Evolutionary conservation across 352 stramenopile species (phyloP), one percentile per base, ranked within the genome.

Genomic region (Phytophthora pluvialis): DNA sequence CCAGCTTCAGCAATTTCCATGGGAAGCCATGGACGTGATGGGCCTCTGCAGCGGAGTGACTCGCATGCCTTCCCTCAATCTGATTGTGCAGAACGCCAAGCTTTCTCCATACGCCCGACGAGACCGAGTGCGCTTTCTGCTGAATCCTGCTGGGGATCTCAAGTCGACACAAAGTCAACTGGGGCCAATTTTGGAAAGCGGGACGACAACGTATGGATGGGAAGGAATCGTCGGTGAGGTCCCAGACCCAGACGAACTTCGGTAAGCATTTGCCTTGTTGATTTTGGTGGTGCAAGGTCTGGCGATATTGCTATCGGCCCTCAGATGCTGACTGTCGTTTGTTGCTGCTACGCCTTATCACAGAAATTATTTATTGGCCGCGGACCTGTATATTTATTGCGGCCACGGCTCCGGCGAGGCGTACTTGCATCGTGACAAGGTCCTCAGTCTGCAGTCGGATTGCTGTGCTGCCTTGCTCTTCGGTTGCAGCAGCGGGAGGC

Each of bases 371-470:
- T 86, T 85, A 70, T 73, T 51, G 25, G 70, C 72, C 16, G 80
- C 80, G 1, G 91, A 98, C 39, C 52, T 99, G 31, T 97, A 98
- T 77, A 83, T 99, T 64, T 99, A 99, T 77, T 99, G 94, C 72
- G 98, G 98, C 18, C 98, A 99, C 71, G 98, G 98, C 35, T 97
- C 94, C 5, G 97, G 96, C 15, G 95, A 99, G 70, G 88, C 80
- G 40, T 97, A 94, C 55, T 92, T 98, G 45, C 87, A 93, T 63
- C 80, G 89, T 10, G 80, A 88, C 42, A 82, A 96, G 67, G 81
- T 98, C 35, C 63, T 84, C 2, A 52, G 74, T 18, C 64, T 90
- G 10, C 51, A 76, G 40, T 65, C 72, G 26, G 51, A 75, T 51
- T 93, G 80, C 70, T 81, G 94, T 21, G 75, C 92, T 18, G 80